These are phyloP conservation scores for Malus sieversii DNA, from an alignment of 306 rosid genomes.

Conservation along the genomic window DNA sequence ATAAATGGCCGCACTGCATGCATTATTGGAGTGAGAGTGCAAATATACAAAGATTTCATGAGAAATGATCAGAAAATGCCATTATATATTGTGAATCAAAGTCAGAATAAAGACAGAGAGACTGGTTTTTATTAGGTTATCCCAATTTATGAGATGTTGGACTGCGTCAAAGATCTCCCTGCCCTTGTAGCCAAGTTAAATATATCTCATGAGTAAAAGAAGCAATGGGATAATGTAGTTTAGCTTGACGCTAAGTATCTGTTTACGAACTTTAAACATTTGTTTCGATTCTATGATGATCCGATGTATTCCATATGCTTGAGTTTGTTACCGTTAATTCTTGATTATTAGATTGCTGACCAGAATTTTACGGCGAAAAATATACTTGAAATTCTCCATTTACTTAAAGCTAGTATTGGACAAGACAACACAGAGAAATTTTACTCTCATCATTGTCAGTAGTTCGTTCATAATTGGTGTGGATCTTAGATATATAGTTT, in stretches of 20 bases:
- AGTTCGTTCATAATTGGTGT: no score
- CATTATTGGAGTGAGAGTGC: conserved; percentile 4
- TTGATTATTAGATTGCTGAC: no score
- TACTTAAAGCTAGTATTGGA: no score
- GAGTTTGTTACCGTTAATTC: no score
- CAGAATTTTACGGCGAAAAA: no score
- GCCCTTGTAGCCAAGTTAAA: not conserved
- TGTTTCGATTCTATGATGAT: no score
- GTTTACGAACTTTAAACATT: no score
- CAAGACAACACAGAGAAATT: no score
- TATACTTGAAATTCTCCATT: no score
- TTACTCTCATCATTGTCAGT: no score
- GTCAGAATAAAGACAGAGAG: not conserved
- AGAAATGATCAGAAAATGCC: not conserved
- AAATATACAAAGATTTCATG: not conserved
- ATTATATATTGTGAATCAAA: not conserved
- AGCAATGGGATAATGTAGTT: not conserved
- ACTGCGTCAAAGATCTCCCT: not conserved
- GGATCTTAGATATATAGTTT: no score
- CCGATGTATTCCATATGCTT: no score
- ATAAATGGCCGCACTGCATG: not conserved
- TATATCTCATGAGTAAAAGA: not conserved
- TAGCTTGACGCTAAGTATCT: not conserved
- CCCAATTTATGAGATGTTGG: not conserved
- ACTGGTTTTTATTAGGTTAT: not conserved